Evolutionary conservation across 2,329 filamentous ascomycete genomes (phyloP).

Genomic region (Arthrobotrys pseudoclavata): DNA sequence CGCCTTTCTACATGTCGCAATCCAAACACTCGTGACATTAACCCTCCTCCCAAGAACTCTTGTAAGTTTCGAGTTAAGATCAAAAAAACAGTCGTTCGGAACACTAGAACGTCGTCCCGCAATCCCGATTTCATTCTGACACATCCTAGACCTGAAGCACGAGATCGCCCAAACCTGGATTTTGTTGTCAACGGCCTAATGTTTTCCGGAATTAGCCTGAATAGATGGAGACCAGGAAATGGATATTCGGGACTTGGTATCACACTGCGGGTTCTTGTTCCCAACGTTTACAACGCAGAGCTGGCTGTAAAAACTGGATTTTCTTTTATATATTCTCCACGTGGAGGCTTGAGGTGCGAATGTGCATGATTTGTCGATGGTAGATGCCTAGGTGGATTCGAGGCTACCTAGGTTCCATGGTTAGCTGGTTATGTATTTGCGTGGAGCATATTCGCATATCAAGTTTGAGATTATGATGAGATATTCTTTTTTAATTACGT

Average conservation of each 20-base stretch:
- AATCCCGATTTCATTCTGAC: conserved; percentile 45
- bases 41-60: conserved; percentile 44
- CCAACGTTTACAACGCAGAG: conserved; percentile 15
- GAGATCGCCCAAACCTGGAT: conserved; percentile 36
- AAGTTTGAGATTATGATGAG: not conserved
- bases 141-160: conserved; percentile 25
- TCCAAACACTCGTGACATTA: conserved; percentile 29
- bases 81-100: conserved; percentile 17
- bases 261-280: not conserved
- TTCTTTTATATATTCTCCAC: not conserved
- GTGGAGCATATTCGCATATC: not conserved
- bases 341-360: not conserved
- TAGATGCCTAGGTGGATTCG: too few species aligned
- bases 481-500: not conserved
- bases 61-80: conserved; percentile 46
- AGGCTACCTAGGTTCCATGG: not conserved
- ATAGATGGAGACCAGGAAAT: conserved; percentile 19
- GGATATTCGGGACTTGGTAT: conserved; percentile 6
- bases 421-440: conserved; percentile 5
- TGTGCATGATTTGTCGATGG: conserved; percentile 7
- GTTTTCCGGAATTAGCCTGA: conserved; percentile 45
- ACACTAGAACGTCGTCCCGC: conserved; percentile 52
- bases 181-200: not conserved
- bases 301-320: conserved; percentile 3
- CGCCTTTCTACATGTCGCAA: conserved; percentile 6